A percentile compares a stretch with the other conserved stretches of the same genome.
Evolutionary conservation across 140 eudicot genomes (phyloP).

Genomic region (Erigeron philadelphicus): DNA sequence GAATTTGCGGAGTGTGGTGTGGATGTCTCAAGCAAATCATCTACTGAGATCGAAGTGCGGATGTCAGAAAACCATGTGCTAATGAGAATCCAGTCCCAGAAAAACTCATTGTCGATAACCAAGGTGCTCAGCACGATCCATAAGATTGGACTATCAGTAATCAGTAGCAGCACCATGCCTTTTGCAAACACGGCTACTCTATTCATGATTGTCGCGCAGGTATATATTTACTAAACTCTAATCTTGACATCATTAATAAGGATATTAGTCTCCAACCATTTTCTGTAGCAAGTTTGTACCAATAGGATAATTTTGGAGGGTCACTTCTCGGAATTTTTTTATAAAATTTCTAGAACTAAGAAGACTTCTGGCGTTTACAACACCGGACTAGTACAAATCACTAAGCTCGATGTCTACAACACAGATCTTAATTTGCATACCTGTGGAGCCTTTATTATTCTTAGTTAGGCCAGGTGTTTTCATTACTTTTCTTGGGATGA

Average conservation of each 20-base stretch:
- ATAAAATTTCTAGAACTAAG: too few relatives aligned
- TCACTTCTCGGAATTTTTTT: too few relatives aligned
- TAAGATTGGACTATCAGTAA: constrained; percentile 37
- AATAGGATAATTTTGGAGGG: too few relatives aligned
- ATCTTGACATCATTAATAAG: not conserved
- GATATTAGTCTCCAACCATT: too few relatives aligned
- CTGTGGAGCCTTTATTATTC: too few relatives aligned
- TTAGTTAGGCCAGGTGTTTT: too few relatives aligned
- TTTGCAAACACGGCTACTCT: constrained; percentile 21
- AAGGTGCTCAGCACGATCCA: constrained; percentile 38
- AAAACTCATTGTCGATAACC: constrained; percentile 13
- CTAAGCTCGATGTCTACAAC: too few relatives aligned
- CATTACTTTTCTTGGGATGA: too few relatives aligned
- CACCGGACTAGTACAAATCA: too few relatives aligned
- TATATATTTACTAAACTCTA: constrained; percentile 4
- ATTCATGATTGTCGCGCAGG: constrained; percentile 29
- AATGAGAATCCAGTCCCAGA: constrained; percentile 16
- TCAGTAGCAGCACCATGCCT: constrained; percentile 33
- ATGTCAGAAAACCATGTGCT: constrained; percentile 28
- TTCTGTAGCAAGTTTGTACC: too few relatives aligned
- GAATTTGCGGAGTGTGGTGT: not conserved
- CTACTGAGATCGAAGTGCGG: constrained; percentile 20
- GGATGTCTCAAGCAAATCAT: not conserved
- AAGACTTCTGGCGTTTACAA: too few relatives aligned
- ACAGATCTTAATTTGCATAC: too few relatives aligned